Base-by-base conservation (phyloP, 371 early-diverging fungal species). In the Choanephora cucurbitarum region DNA sequence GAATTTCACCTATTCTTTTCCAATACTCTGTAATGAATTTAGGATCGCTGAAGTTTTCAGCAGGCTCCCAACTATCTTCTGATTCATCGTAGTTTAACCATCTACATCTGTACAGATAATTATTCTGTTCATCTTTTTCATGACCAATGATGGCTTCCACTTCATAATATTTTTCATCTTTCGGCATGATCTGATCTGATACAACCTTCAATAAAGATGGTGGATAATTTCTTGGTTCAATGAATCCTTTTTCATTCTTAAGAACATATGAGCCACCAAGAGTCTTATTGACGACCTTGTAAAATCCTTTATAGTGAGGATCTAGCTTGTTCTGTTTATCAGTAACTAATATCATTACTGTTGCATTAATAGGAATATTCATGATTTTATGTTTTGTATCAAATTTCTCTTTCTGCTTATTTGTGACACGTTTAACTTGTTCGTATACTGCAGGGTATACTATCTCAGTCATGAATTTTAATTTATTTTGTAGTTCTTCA, bases 11-110 rank as follows among this genome's bases (percentile, higher is more conserved):
- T 37, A 50, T 50, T 23, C 41, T 50, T 50, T 18, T n/a, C 54
- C 58, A 56, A 34, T 61, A 58, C 33, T 58, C 45, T 21, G 44
- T 45, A 3, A 66, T 58, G 10, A 48, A 14, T 11, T 18, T 34
- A 23, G 52, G 49, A 62, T 62, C 62, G 13, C 18, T 43, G 18
- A 67, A 58, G 18, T 56, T 51, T 21, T 14, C 11, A 11, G 49
- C 51, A 22, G 67, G 62, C 50, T 68, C 64, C 64, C 64, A 68
- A 32, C 61, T 55, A 42, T 68, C 58, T 41, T 60, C 58, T 13
- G 54, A 52, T 43, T 59, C 51, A 19, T 39, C 28, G 34, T 59
- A 68, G 14, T 60, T 57, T 41, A 52, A 44, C 64, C 69, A 68
- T 7, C 58, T 55, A 19, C 64, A 57, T 40, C 39, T 42, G 33